Conservation (phyloP, 306 rosid species). For the Sicyos edulis region DNA sequence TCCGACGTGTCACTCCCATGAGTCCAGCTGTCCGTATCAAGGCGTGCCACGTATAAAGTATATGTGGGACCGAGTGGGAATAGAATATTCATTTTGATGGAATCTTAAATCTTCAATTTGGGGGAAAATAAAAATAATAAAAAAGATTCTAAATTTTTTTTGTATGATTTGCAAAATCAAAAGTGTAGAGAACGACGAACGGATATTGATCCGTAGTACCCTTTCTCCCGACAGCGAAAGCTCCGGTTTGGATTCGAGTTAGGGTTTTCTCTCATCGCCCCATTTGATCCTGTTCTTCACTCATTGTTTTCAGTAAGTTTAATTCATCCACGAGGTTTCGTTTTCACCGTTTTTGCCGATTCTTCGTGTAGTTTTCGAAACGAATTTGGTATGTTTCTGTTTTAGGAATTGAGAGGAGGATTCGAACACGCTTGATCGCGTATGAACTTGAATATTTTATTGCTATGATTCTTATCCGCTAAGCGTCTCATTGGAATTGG, state of each 20-base stretch:
- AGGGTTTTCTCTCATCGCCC: slow-evolving; percentile 42
- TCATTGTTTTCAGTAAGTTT: slow-evolving; percentile 37
- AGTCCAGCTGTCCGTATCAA: background rate
- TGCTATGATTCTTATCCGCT: background rate
- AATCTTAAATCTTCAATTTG: slow-evolving; percentile 1
- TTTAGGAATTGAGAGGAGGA: background rate
- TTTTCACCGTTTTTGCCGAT: background rate
- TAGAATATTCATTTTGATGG: slow-evolving; percentile 8
- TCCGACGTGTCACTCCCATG: no score
- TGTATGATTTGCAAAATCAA: slow-evolving; percentile 9
- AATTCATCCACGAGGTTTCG: background rate
- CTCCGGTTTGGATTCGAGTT: slow-evolving; percentile 32
- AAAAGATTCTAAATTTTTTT: slow-evolving; percentile 2
- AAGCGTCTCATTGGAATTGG: background rate
- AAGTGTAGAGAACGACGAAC: no score
- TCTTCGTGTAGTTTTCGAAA: slow-evolving; percentile 15
- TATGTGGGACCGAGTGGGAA: background rate
- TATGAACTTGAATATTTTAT: slow-evolving; percentile 1
- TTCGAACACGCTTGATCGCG: background rate
- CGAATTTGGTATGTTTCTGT: background rate
- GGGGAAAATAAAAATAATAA: background rate
- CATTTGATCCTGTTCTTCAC: slow-evolving; percentile 32
- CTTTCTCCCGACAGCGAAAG: slow-evolving; percentile 23
- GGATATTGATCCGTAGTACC: background rate
- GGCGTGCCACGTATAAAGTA: background rate